Conservation (phyloP, 2,329 filamentous ascomycete genomes). For the Fulvia fulva region DNA sequence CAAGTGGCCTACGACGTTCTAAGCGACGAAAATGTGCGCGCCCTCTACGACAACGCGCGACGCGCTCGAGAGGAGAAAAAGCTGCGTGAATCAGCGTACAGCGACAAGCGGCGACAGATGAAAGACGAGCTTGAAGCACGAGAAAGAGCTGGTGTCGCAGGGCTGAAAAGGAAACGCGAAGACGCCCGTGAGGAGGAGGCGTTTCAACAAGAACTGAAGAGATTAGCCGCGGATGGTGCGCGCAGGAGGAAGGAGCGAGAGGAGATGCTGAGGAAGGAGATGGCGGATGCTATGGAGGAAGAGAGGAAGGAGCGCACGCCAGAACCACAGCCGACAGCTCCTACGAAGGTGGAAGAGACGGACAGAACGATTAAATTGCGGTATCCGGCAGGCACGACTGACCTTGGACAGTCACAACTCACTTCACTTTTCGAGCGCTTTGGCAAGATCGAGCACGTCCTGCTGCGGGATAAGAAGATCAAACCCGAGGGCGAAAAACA, state of each 20-base stretch:
- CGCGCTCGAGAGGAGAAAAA: slow-evolving; percentile 67
- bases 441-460: slow-evolving; percentile 54
- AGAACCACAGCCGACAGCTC: neutral
- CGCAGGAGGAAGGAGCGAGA: slow-evolving; percentile 54
- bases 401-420: slow-evolving; percentile 48
- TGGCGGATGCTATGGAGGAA: slow-evolving; percentile 46
- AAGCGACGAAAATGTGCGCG: slow-evolving; percentile 64
- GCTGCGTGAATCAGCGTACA: slow-evolving; percentile 66
- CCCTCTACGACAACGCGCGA: slow-evolving; percentile 73
- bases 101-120: slow-evolving; percentile 67
- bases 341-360: slow-evolving; percentile 44
- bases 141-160: slow-evolving; percentile 50
- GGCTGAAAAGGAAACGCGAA: slow-evolving; percentile 43
- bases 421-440: slow-evolving; percentile 49
- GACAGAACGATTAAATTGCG: slow-evolving; percentile 57
- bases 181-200: slow-evolving; percentile 53
- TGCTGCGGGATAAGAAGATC: slow-evolving; percentile 54
- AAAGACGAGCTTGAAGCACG: slow-evolving; percentile 80
- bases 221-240: slow-evolving; percentile 47
- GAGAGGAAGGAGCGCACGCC: slow-evolving; percentile 38
- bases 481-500: slow-evolving; percentile 31
- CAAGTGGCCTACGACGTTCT: slow-evolving; percentile 85
- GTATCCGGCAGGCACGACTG: slow-evolving; percentile 28
- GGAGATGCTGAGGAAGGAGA: slow-evolving; percentile 51
- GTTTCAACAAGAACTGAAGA: slow-evolving; percentile 49